A percentile compares a stretch with the other conserved stretches of the same genome.
Evolutionary conservation across 169 alveolate species (phyloP).

Genomic region (Plasmodium yoelii): DNA sequence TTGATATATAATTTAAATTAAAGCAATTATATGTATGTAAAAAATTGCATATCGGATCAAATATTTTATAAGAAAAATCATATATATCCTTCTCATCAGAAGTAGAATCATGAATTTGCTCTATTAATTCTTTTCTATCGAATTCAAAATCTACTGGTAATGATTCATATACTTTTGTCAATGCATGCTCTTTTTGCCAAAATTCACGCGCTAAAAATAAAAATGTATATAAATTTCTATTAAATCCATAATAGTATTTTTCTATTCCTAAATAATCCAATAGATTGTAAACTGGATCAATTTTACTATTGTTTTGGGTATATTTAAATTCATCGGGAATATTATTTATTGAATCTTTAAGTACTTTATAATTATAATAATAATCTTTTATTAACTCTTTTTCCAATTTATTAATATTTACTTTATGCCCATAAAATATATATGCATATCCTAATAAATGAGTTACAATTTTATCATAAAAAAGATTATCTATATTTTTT

Average conservation of each 20-base stretch:
- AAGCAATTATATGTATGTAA: neutral
- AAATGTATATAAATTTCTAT: constrained; percentile 5
- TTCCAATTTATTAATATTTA: constrained; percentile 1
- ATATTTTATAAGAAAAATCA: constrained; percentile 1
- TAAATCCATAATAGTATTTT: constrained; percentile 37
- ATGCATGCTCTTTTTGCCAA: constrained; percentile 17
- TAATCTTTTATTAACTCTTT: constrained; percentile 2
- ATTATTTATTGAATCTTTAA: neutral
- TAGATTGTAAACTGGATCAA: no score
- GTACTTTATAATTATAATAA: neutral
- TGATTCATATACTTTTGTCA: neutral
- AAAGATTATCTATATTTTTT: neutral
- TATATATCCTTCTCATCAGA: constrained; percentile 17
- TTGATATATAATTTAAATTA: constrained; percentile 17
- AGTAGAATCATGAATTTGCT: neutral
- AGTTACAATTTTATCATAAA: constrained; percentile 2
- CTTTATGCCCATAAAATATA: constrained; percentile 5
- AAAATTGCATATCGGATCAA: constrained; percentile 19
- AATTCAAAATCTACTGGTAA: constrained; percentile 12
- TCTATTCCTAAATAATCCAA: neutral
- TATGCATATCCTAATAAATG: constrained; percentile 16
- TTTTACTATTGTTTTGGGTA: neutral
- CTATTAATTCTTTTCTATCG: neutral
- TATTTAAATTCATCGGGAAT: constrained; percentile 18
- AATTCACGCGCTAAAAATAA: constrained; percentile 1